Evolutionary conservation across 441 rosid genomes (phyloP), one percentile per base, ranked within the genome.

Genomic region (Erodium chrysanthum): DNA sequence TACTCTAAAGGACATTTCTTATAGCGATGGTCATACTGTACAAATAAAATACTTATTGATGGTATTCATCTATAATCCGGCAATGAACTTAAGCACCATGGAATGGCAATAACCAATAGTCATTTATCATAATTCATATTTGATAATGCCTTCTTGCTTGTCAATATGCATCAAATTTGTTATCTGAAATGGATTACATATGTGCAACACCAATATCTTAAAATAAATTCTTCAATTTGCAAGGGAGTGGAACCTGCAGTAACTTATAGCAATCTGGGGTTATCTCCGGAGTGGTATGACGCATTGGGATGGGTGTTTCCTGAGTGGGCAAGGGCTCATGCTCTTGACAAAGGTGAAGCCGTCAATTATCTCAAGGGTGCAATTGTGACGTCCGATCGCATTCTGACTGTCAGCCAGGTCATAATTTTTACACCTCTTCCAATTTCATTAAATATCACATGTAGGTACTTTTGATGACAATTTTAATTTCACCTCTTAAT

Each of bases 271-370:
- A 82, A 88, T 72, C 84, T 93, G 75, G 98, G 97, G 70, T 74
- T 93, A 67, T 88, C 97, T 67, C 65, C 82, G 0, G 83, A 93
- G 67, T 93, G 98, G 98, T 91, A 89, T 63, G 93, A 92, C 71
- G 96, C 97, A 23, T 70, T 91, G 29, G 98, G 76, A 68, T 91
- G 97, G 98, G 95, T 93, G 67, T 93, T 93, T 74, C 98, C 98
- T 5, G 88, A 86, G 8, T 89, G 97, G 98, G 98, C 97, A 59
- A 88, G 98, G 84, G 80, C 97, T 14, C 98, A 93, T 81, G 97
- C 98, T 63, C 97, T 93, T n/a, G 98, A 93, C 84, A 89, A 90
- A 0, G 98, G 98, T 64, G 95, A 86, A 83, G 97, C 98, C 1
- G 96, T 93, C 72, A 93, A 89, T 84, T 73, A 89, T 77, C 85